Base-by-base conservation (phyloP, 495 filamentous ascomycete genomes). In the Hyphodiscus hymeniophilus region DNA sequence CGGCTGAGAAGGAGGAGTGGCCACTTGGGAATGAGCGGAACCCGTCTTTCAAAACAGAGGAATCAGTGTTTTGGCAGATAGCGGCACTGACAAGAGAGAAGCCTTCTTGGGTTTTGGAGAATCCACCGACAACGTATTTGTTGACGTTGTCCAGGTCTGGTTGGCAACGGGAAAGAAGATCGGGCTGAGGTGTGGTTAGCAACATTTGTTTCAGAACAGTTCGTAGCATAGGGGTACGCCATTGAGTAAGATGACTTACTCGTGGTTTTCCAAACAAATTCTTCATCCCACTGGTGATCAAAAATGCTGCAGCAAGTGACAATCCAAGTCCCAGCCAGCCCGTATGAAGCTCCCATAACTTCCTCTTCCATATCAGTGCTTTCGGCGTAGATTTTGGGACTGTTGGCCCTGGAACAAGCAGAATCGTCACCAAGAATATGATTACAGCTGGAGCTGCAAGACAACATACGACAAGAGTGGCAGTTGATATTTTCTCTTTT, bases 1-100 rank as follows among this genome's bases (percentile, higher is more conserved):
- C 84, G 33, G 89, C 89, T 11, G 89, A 65, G 16, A 73, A 72
- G 45, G 64, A 66, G 21, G 73, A 61, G 53, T 82, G 78, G 54
- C 85, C 85, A 39, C 80, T 85, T 20, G 89, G 89, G 66, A 85
- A 95, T 52, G 84, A 89, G 40, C 82, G 77, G 60, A 94, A 95
- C 1, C 87, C 89, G 61, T 95, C 89, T 56, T 89, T 79, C 44
- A 94, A 68, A n/a, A 81, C 67, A 5, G 55, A 45, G 16, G 68
- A 70, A 62, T 91, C 74, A 3, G 75, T 69, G 50, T 81, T 77
- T 3, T 71, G 81, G 67, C 89, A 95, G 38, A 91, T 88, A 1
- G 67, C 65, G 18, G 66, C 78, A 39, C 74, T 77, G 12, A 82
- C 81, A 26, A 94, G 65, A 49, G 66, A 76, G 60, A 31, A 58